Conservation (phyloP, 768 basidiomycete species). For the Hygrophorus pudorinus region DNA sequence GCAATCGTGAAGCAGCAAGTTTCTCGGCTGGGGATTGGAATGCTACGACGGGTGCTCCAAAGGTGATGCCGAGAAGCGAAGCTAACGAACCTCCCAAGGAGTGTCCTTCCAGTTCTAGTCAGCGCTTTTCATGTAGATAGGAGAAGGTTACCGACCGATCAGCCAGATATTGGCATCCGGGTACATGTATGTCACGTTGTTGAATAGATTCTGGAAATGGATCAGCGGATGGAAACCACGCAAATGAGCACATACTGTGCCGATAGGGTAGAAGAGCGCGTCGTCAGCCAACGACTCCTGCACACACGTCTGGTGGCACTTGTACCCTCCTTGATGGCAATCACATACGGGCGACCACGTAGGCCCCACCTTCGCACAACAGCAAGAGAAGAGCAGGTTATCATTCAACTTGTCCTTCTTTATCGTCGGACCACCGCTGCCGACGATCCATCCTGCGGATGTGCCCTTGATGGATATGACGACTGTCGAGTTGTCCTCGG, state of each 20-base stretch:
- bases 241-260: conserved; percentile 48
- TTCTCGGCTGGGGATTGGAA: conserved; percentile 81
- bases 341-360: conserved; percentile 91
- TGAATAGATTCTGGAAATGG: conserved; percentile 71
- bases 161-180: conserved; percentile 88
- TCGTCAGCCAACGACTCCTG: conserved; percentile 73
- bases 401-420: conserved; percentile 92
- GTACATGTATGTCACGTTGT: conserved; percentile 86
- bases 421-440: conserved; percentile 71
- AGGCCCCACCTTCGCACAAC: conserved; percentile 90
- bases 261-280: conserved; percentile 80
- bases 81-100: conserved; percentile 84
- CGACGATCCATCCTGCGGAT: conserved; percentile 57
- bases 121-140: neutral
- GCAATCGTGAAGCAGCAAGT: conserved; percentile 63
- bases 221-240: neutral
- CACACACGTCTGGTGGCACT: conserved; percentile 74
- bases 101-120: conserved; percentile 29
- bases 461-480: conserved; percentile 92
- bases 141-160: conserved; percentile 32
- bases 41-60: conserved; percentile 86
- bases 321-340: conserved; percentile 66
- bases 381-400: conserved; percentile 92
- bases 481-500: conserved; percentile 74
- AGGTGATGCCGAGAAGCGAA: conserved; percentile 77